Conservation (phyloP, 148 eudicot genomes). For the Rheum nobile region DNA sequence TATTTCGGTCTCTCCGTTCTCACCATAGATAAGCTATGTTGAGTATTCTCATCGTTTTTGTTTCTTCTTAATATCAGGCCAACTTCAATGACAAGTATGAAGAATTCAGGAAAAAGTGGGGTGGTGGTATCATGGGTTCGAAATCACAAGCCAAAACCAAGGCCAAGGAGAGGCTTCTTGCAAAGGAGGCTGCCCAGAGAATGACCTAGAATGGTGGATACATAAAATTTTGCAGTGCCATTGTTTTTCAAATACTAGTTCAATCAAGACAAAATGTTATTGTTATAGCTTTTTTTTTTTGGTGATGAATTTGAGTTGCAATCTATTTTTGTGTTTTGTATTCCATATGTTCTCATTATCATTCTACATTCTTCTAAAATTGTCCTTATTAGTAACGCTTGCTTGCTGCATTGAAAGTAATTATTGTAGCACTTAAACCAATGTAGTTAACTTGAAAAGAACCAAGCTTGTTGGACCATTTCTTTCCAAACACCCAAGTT, state of each 20-base stretch:
- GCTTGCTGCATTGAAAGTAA: too few species aligned
- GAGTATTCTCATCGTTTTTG: not conserved
- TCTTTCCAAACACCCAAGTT: too few species aligned
- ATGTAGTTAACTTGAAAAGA: not conserved
- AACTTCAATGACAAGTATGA: slow-evolving; percentile 9
- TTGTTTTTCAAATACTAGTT: not conserved
- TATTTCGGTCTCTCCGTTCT: not conserved
- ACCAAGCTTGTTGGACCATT: not conserved
- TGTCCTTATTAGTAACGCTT: not conserved
- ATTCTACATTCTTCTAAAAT: too few species aligned
- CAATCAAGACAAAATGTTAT: not conserved
- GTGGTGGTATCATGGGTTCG: slow-evolving; percentile 5
- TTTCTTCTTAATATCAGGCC: not conserved
- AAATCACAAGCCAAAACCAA: slow-evolving; percentile 7
- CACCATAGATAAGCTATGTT: not conserved
- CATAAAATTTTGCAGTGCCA: not conserved
- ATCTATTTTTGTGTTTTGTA: not conserved
- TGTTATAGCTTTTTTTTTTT: not conserved
- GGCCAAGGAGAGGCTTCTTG: slow-evolving; percentile 7
- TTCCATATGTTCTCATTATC: not conserved
- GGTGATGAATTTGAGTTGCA: not conserved
- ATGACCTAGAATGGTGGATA: not conserved
- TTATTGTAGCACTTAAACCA: not conserved
- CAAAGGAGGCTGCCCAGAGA: slow-evolving; percentile 6
- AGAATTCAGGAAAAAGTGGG: slow-evolving; percentile 7